Evolutionary conservation across 202 grass and related monocot genomes (phyloP), one percentile per base, ranked within the genome.

Genomic region (Musa balbisiana): DNA sequence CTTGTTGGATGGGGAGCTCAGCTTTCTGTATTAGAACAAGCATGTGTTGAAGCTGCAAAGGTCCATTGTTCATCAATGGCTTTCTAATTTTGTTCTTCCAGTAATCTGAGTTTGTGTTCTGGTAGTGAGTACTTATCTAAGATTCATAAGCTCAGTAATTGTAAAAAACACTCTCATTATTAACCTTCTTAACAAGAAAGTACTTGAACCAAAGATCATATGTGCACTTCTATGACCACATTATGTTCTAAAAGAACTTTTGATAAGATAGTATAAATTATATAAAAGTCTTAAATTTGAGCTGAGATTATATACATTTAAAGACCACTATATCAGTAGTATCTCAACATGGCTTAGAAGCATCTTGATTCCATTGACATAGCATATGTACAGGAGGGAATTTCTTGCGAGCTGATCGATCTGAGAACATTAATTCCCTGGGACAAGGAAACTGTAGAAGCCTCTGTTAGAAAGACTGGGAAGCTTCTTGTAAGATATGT

Each of bases 391-490:
- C 72, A 97, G 93, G 93, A 89, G 20, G 93, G 93, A 33, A 91
- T 97, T 78, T 93, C 93, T 33, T 97, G 93, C 55, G 93, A 97
- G 70, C 86, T 97, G 53, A 97, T 97, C 69, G 93, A 97, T 80
- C 84, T 97, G 33, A 91, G 77, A 91, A 97, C 93, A 5, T 78
- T 97, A 53, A 86, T 97, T 84, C 93, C 93, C 33, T 97, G 93
- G 93, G 93, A 97, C 78, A 97, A 89, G 84, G 90, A 91, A 84
- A 86, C 79, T 11, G 74, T 97, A 22, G 93, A 93, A 77, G 84
- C 88, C 62, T 97, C 93, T 19, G 93, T 97, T 51, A 91, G 85
- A 72, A 97, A 97, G 82, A 97, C 93, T 0, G 90, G 93, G 55
- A 90, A 87, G 23, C 86, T 97, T 75, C 88, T 97, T 10, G 93